Base-by-base conservation (phyloP, 305 asterid genomes). In the Solanum chacoense region DNA sequence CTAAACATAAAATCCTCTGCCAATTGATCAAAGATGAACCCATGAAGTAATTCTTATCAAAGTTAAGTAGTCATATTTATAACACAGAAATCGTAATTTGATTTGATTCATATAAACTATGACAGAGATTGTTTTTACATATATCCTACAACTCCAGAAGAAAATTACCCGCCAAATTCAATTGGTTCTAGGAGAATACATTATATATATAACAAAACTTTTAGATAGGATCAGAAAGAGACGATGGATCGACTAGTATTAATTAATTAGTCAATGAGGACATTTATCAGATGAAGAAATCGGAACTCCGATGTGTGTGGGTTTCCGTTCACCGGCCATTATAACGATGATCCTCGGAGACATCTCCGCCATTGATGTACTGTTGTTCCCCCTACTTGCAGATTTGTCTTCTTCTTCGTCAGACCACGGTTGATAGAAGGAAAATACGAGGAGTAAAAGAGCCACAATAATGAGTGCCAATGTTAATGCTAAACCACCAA, bases 251-350 rank as follows among this genome's bases (percentile, higher is more conserved):
- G 75, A 26, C 77, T 29, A 32, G 4, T 20, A 34, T 34, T 5
- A 34, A 31, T 31, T 8, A 73, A 34, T 34, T 9, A 75, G 14
- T 75, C 45, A 34, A 80, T 80, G 40, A 3, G 86, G 24, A 42
- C 37, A 55, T 42, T 42, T 80, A 80, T 28, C 69, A 14, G 71
- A 80, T 45, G 28, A 42, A 28, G 69, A 42, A 28, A 83, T 31
- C 0, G 97, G 98, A 76, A 89, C 92, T 1, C 96, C 98, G 80
- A 96, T 77, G 87, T 90, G 91, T 59, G 93, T 93, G 35, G 98
- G 98, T 76, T 90, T 88, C 77, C 90, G 88, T 50, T 94, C 93
- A 83, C 98, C 98, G 75, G 98, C 95, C 95, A 94, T 93, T 85
- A 94, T 92, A 1, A 95, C 97, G 18, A 94, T 93, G 10, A 94